phyloP scores from a whole-genome alignment of 139 green algal species.

The Chlamydomonas sp. region DNA sequence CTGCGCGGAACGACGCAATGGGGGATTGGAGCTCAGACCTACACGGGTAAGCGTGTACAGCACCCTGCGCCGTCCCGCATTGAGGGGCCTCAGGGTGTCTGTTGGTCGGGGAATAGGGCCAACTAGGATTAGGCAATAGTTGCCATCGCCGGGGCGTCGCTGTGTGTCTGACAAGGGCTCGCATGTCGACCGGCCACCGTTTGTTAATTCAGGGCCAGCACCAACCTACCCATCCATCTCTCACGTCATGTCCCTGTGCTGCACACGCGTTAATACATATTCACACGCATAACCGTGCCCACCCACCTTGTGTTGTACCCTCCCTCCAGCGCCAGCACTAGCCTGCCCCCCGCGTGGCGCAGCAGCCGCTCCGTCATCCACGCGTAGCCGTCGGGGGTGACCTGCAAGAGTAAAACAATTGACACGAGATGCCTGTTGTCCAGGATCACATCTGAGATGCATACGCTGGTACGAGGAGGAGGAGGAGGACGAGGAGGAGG shows the following conservation, averaged over 20 bases:
- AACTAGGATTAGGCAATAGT: background rate
- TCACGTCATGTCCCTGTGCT: background rate
- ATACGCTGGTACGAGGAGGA: no score
- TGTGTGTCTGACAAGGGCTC: background rate
- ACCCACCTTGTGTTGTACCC: slow-evolving; percentile 72
- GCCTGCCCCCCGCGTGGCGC: slow-evolving; percentile 35
- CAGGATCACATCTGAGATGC: no score
- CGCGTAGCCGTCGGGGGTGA: slow-evolving; percentile 67
- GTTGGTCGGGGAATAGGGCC: background rate
- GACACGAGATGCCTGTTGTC: background rate
- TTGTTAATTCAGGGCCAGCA: background rate
- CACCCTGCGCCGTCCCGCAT: background rate
- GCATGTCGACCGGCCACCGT: background rate
- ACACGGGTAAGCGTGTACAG: no score
- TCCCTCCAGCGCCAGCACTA: slow-evolving; percentile 76
- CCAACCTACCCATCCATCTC: background rate
- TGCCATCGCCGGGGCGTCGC: background rate
- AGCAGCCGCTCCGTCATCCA: slow-evolving; percentile 65
- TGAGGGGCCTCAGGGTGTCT: background rate
- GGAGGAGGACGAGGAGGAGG: no score
- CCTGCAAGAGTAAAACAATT: background rate
- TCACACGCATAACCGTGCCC: background rate
- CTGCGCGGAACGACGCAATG: background rate
- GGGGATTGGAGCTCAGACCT: no score
- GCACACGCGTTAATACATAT: background rate